phyloP scores from a whole-genome alignment of 805 yeast genomes.

The Scheffersomyces coipomensis region DNA sequence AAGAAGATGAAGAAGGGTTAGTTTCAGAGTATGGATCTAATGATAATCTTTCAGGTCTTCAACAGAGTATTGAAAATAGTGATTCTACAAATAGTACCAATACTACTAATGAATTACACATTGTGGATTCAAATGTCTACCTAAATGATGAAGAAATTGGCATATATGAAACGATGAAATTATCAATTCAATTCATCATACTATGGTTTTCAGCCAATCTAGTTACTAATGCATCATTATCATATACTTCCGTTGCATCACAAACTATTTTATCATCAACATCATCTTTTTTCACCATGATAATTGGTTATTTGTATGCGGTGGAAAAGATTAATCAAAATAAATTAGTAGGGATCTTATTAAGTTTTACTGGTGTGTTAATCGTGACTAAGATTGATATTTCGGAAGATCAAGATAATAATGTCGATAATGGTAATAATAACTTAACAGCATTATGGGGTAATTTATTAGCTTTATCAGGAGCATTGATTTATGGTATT shows the following conservation, averaged over 20 bases:
- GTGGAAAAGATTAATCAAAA: slow-evolving; percentile 65
- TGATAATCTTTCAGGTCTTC: slow-evolving; percentile 14
- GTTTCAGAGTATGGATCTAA: slow-evolving; percentile 20
- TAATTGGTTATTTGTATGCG: slow-evolving; percentile 71
- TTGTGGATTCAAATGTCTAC: slow-evolving; percentile 4
- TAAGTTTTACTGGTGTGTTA: slow-evolving; percentile 76
- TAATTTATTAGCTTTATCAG: slow-evolving; percentile 72
- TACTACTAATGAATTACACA: not conserved
- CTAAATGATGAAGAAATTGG: slow-evolving; percentile 25
- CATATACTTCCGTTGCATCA: slow-evolving; percentile 89
- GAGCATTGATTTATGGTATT: slow-evolving; percentile 88
- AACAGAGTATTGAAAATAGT: slow-evolving; percentile 1
- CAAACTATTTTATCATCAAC: slow-evolving; percentile 93
- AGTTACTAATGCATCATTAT: slow-evolving; percentile 81
- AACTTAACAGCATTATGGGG: slow-evolving; percentile 50
- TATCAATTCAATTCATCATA: slow-evolving; percentile 79
- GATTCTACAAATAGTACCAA: no score
- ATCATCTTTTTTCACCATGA: slow-evolving; percentile 85
- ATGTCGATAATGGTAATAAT: slow-evolving; percentile 16
- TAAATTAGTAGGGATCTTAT: slow-evolving; percentile 67
- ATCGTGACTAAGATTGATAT: slow-evolving; percentile 72
- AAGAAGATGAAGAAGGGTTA: slow-evolving; percentile 23
- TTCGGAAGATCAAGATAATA: slow-evolving; percentile 9
- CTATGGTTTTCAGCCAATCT: slow-evolving; percentile 91
- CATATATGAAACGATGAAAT: slow-evolving; percentile 61